Base-by-base conservation (phyloP, 768 basidiomycete genomes). In the Tylopilus plumbeoviolaceoides region DNA sequence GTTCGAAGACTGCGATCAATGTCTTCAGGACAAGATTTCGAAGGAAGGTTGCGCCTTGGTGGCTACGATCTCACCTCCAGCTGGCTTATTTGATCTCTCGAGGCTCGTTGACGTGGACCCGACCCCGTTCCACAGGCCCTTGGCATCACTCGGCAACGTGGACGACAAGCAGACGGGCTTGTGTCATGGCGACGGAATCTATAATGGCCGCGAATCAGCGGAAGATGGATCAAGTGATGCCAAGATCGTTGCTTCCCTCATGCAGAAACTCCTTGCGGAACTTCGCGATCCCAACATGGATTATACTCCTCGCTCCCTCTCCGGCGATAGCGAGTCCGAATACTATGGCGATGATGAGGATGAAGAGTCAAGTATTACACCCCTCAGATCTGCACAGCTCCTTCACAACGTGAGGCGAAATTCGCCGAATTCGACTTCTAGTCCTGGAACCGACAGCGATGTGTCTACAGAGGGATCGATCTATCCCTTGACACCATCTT, bases 241-340 rank as follows among this genome's bases (percentile, higher is more conserved):
- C 18, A 33, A 52, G 11, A n/a, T 9, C 9, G 20, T 23, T 14
- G 1, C 14, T 44, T 36, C 27, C 21, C 10, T 56, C 3, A 65
- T 65, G 58, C 50, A 45, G 4, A 51, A 20, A 23, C 39, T 63
- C 3, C 58, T 60, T 17, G 38, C 35, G n/a, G 52, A 54, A 12
- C 56, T 63, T n/a, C 51, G 59, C 2, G 53, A 66, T 27, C 50
- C 53, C 33, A 5, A 9, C 10, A 3, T 63, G 31, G 50, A 65
- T 15, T 45, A 23, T 9, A 33, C 4, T 7, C 52, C 58, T 35
- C 48, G 33, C 2, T 1, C 39, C 5, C 25, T 55, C 6, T 51
- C 47, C 20, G 53, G 59, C 23, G 51, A 54, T 18, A 47, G 38
- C 44, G 57, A 54, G 2, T 48, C 48, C 21, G 57, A 46, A 17